phyloP scores from a whole-genome alignment of 2,329 filamentous ascomycete species.

The Chrysoporthe deuterocubensis region DNA sequence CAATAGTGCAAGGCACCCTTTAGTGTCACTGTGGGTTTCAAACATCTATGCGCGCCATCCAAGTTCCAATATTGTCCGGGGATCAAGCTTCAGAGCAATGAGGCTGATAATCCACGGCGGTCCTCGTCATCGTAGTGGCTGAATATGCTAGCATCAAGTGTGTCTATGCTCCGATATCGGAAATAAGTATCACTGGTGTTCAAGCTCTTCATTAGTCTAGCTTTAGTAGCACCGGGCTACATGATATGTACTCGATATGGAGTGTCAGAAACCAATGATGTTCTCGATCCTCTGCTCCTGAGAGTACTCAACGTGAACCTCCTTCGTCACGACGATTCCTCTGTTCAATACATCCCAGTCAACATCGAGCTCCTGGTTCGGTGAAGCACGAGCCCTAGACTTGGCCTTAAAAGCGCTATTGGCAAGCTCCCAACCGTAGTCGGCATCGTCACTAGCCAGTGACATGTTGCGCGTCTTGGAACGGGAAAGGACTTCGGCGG shows the following conservation, averaged over 20 bases:
- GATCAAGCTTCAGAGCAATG: not conserved
- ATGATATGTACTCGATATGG: no score
- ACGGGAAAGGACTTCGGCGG: slow-evolving; percentile 8
- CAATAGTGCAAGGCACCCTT: not conserved
- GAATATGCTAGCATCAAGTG: not conserved
- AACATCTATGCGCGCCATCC: not conserved
- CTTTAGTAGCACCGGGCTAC: not conserved
- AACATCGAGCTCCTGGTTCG: not conserved
- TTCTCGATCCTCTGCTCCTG: slow-evolving; percentile 24
- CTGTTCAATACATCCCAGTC: slow-evolving; percentile 17
- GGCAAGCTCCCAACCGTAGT: slow-evolving; percentile 15
- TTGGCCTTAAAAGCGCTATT: not conserved
- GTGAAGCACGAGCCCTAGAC: slow-evolving; percentile 1
- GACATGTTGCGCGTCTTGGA: slow-evolving; percentile 18
- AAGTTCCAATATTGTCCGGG: not conserved
- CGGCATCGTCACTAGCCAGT: slow-evolving; percentile 20
- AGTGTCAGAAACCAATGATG: slow-evolving; percentile 24
- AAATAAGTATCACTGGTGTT: not conserved
- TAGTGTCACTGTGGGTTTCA: not conserved
- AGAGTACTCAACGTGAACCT: slow-evolving; percentile 20
- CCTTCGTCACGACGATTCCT: slow-evolving; percentile 24
- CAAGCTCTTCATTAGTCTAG: not conserved
- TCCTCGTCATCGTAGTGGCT: not conserved
- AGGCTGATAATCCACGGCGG: not conserved
- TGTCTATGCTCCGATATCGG: not conserved